Conservation (phyloP, 768 basidiomycete species). For the Daedalea quercina region DNA sequence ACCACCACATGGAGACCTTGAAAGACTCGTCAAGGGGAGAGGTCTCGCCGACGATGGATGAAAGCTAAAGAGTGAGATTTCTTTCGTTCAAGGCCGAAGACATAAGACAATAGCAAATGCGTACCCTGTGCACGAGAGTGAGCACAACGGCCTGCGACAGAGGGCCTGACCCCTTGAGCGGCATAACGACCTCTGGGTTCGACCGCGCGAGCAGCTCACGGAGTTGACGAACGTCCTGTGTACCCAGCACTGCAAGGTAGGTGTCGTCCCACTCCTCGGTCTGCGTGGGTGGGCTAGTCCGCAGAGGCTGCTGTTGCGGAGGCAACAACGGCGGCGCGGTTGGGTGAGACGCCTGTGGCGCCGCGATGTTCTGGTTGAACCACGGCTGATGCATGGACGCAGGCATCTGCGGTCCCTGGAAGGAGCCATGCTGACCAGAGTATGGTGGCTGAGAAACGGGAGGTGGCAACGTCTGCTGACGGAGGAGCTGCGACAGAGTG, state of each 20-base stretch:
- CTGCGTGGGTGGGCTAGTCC: conserved; percentile 34
- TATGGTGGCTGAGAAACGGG: conserved; percentile 31
- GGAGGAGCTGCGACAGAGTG: conserved; percentile 19
- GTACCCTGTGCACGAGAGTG: conserved; percentile 75
- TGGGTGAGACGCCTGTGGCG: conserved; percentile 78
- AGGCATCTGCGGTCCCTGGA: conserved; percentile 20
- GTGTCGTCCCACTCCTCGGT: conserved; percentile 81
- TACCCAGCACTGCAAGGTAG: conserved; percentile 69
- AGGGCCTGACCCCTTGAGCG: conserved; percentile 58
- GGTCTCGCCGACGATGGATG: conserved; percentile 67
- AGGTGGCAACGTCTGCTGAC: conserved; percentile 29
- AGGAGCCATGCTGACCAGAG: conserved; percentile 16
- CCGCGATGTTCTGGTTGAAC: conserved; percentile 63
- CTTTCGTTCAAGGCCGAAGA: background rate
- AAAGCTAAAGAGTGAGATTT: conserved; percentile 43
- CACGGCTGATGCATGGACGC: conserved; percentile 34
- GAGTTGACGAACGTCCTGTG: conserved; percentile 68
- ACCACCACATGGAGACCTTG: conserved; percentile 82
- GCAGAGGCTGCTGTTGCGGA: conserved; percentile 25
- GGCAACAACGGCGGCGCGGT: conserved; percentile 55
- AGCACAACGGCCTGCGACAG: conserved; percentile 81
- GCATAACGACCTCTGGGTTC: conserved; percentile 77
- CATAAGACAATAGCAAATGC: conserved; percentile 20
- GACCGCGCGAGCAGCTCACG: conserved; percentile 67
- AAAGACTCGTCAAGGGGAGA: conserved; percentile 75